A percentile compares a stretch with the other conserved stretches of the same genome.
Evolutionary conservation across 768 basidiomycete species (phyloP).

Genomic region (Phlebiopsis flavidoalba): DNA sequence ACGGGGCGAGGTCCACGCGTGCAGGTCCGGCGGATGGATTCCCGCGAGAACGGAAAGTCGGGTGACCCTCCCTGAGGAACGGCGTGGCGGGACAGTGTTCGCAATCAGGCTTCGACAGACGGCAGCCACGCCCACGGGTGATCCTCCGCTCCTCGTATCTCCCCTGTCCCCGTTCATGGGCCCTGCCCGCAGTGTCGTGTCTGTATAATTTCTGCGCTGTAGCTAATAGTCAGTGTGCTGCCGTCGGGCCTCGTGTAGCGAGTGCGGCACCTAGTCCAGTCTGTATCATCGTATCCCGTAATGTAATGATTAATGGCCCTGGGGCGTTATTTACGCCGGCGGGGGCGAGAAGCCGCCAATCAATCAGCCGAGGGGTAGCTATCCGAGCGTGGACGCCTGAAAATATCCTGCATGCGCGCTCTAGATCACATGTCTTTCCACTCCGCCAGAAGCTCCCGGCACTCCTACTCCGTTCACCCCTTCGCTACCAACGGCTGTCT

Average conservation of each 20-base stretch:
- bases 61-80: conserved; percentile 5
- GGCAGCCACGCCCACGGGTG: neutral
- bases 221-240: neutral
- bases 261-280: no score
- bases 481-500: conserved; percentile 55
- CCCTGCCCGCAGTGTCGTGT: neutral
- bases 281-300: no score
- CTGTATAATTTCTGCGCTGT: neutral
- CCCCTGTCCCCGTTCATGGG: neutral
- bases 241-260: no score
- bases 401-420: conserved; percentile 2
- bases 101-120: conserved; percentile 9
- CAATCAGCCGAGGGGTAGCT: conserved; percentile 5
- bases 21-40: neutral
- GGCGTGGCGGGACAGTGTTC: neutral
- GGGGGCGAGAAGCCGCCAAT: conserved; percentile 7
- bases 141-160: neutral
- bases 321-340: conserved; percentile 1
- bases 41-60: conserved; percentile 3
- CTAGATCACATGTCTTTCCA: conserved; percentile 27
- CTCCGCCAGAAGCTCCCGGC: conserved; percentile 35
- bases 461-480: conserved; percentile 25
- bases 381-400: conserved; percentile 14
- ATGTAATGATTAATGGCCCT: neutral
- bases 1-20: no score